A percentile compares a stretch with the other conserved stretches of the same genome.
Conservation (phyloP, 768 basidiomycete genomes). For the Trametes maxima region DNA sequence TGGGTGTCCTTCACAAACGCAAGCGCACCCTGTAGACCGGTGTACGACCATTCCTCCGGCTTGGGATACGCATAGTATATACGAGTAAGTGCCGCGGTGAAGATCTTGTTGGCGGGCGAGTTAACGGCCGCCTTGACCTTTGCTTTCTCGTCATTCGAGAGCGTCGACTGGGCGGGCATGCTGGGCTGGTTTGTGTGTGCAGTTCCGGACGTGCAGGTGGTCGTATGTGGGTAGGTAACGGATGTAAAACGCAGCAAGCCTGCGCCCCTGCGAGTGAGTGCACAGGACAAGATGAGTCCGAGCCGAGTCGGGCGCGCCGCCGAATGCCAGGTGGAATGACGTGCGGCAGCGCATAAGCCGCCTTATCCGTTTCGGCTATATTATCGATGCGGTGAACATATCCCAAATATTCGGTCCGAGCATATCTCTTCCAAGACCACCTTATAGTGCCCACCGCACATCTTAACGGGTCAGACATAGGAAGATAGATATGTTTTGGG, state of each 20-base stretch:
- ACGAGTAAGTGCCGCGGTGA: constrained; percentile 78
- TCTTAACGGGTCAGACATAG: too few relatives aligned
- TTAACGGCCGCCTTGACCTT: constrained; percentile 70
- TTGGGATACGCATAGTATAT: constrained; percentile 89
- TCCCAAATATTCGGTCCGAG: too few relatives aligned
- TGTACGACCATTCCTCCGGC: constrained; percentile 79
- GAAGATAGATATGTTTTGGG: too few relatives aligned
- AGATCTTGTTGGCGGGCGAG: constrained; percentile 66
- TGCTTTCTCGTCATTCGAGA: constrained; percentile 75
- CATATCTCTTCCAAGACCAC: too few relatives aligned
- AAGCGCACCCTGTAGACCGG: constrained; percentile 85
- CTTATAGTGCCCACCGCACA: too few relatives aligned
- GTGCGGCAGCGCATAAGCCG: background rate
- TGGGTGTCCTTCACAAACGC: constrained; percentile 66
- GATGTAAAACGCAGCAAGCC: constrained; percentile 16
- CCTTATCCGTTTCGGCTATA: constrained; percentile 11
- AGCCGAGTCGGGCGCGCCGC: background rate
- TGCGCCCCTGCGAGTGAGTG: constrained; percentile 13
- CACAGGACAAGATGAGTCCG: constrained; percentile 15
- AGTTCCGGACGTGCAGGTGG: background rate
- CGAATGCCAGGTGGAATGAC: constrained; percentile 8
- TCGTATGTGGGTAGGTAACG: background rate
- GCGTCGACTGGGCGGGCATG: constrained; percentile 76
- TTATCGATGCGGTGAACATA: background rate
- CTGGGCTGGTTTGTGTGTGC: background rate